Evolutionary conservation across 495 filamentous ascomycete species (phyloP), one percentile per base, ranked within the genome.

Genomic region (Trichoderma virens): DNA sequence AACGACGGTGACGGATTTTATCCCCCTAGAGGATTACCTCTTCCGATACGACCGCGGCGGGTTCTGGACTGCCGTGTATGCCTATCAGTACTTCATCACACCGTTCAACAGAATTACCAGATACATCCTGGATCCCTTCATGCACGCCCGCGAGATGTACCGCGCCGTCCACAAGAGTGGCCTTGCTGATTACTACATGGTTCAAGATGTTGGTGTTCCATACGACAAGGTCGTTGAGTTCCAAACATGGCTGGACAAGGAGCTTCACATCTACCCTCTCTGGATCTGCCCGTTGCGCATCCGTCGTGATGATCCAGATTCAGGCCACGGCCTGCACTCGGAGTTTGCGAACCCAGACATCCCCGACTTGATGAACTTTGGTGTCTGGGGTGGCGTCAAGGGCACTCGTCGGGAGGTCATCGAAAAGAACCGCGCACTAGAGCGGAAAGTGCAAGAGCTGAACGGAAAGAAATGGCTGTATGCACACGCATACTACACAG

Each of bases 21-120:
- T 84, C 8, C 83, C 82, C 0, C 59, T 84, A 3, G 66, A 67
- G 6, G 82, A 84, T 66, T 87, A 86, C 67, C 76, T 87, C 20
- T 87, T 87, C 70, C 82, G 84, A 28, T 85, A 85, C 73, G 83
- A 86, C 68, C 80, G 84, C 51, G 83, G 82, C 59, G 82, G 78
- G 0, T 87, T 87, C 75, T 86, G 83, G 83, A 80, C 79, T 1
- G 83, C 78, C 25, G 64, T 67, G 23, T 80, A 81, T 56, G 80
- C 82, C 0, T 86, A 78, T 70, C 59, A 70, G 11, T 84, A 83
- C 65, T 83, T 84, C 68, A 65, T 75, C 18, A 73, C 73, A 7
- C 82, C 82, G n/a, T 84, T 83, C 71, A 84, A 82, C 67, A 71
- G 75, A 32, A 61, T 82, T 66, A 83, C 80, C 0, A 72, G 83